Base-by-base conservation (phyloP, 2,329 filamentous ascomycete genomes). In the Helotiales sp. region DNA sequence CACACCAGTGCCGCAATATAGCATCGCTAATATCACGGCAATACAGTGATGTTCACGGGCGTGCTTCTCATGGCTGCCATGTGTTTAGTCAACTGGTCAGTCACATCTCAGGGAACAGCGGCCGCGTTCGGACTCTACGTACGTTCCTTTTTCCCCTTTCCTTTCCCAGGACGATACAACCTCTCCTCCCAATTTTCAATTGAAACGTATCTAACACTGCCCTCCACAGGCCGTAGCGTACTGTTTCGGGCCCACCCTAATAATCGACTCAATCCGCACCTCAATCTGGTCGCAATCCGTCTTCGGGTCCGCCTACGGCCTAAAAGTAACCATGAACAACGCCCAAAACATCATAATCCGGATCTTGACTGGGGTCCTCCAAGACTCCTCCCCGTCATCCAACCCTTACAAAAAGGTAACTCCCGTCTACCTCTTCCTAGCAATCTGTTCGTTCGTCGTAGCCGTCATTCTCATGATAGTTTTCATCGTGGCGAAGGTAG, bases 321-420 rank as follows among this genome's bases (percentile, higher is more conserved):
- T 88, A 64, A 89, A 89, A 66, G 83, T 89, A 40, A 84, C 84
- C 24, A 85, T 88, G 73, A 89, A 89, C 73, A 89, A 89, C 64
- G 79, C 80, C 32, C 88, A 88, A 85, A 87, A 81, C 66, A 87
- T 89, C 66, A 85, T 89, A 61, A 79, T 89, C 0, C 80, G 85
- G 0, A 83, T 89, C 50, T 78, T 88, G 22, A 83, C 85, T 0
- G 86, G 86, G 0, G 84, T 83, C 0, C 82, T 89, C 0, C 87
- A 89, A 69, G 87, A 89, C 64, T 79, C 30, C 2, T 69, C 67
- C 13, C 67, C 79, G 3, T 85, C 88, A 61, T 73, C 86, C 61
- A 80, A 88, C 68, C 84, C 82, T 0, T 89, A 89, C 69, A 78
- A 83, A 57, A 80, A 81, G 1, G 86, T 87, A 0, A 82, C 86